Evolutionary conservation across 148 eudicot genomes (phyloP), one percentile per base, ranked within the genome.

Genomic region (Vaccinium macrocarpon): DNA sequence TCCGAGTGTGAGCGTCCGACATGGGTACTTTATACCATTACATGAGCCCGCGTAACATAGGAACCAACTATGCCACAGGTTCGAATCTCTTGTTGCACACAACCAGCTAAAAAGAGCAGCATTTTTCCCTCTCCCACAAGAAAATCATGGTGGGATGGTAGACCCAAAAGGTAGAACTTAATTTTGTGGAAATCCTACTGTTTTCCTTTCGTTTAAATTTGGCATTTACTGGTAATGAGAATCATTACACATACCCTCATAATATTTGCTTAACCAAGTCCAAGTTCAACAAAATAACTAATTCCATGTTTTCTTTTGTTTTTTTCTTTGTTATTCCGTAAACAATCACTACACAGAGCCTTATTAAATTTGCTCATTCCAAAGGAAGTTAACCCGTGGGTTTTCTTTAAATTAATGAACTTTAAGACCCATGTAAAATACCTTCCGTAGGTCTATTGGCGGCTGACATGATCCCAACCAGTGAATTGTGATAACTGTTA

Each of bases 381-480:
- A 1, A 53, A 27, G 61, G n/a, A 27, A 78, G 35, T 53, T n/a
- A 46, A n/a, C 10, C 76, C 38, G 77, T 87, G 85, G 77, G n/a
- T 11, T 42, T 48, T 9, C 29, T 50, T 10, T 11, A 25, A 14
- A 51, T 77, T 51, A 77, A 77, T 78, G 62, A 78, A 78, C 25
- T 78, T 27, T 78, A 78, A 64, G 55, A 25, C 10, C 6, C 35
- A 53, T 27, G 23, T 5, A 10, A 56, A 93, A 51, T 79, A 95
- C 98, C 93, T 86, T 79, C 85, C 32, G 74, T 78, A 5, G 87
- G 79, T 84, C 52, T 84, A 10, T 71, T 55, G 70, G 89, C 93
- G 80, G 94, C 92, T 13, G 94, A 85, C 83, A 93, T 84, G 51
- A 94, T 64, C 55, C 98, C 96, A 76, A 91, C 91, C n/a, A 93